phyloP scores from a whole-genome alignment of 768 basidiomycete species.

The Mycena latifolia region DNA sequence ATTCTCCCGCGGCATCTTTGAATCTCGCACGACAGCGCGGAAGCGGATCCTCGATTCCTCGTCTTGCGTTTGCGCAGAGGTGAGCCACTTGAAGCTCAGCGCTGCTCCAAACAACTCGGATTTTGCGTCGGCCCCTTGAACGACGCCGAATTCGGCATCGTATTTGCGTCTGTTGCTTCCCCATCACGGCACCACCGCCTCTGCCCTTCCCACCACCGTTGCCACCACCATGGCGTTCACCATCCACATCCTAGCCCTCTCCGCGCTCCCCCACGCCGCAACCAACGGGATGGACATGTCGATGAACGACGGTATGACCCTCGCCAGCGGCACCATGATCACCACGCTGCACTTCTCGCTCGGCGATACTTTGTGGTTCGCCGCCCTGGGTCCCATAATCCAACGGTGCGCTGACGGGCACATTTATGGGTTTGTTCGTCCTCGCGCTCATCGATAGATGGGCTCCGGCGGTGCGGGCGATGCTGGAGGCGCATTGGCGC shows the following conservation, averaged over 20 bases:
- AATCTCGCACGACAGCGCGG: no score
- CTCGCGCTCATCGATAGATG: slow-evolving; percentile 82
- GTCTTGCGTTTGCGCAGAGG: no score
- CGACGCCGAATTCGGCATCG: no score
- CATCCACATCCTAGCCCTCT: not conserved
- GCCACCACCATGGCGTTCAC: not conserved
- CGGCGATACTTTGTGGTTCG: slow-evolving; percentile 71
- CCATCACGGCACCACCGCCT: no score
- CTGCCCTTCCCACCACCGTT: no score
- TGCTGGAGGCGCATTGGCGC: slow-evolving; percentile 71
- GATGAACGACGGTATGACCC: slow-evolving; percentile 63
- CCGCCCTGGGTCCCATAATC: slow-evolving; percentile 80
- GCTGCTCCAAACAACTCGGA: no score
- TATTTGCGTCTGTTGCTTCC: no score
- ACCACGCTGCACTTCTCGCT: slow-evolving; percentile 70
- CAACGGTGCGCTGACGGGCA: slow-evolving; percentile 74
- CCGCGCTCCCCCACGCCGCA: not conserved
- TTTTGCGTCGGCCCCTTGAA: no score
- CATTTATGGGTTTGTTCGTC: slow-evolving; percentile 84
- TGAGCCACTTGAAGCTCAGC: no score
- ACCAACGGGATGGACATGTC: slow-evolving; percentile 70
- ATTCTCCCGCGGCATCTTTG: no score
- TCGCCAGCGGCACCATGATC: slow-evolving; percentile 61
- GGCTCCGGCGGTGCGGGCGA: slow-evolving; percentile 68
- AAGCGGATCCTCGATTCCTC: no score